Evolutionary conservation across 768 basidiomycete species (phyloP), one percentile per base, ranked within the genome.

Genomic region (Peribolospora baueri): DNA sequence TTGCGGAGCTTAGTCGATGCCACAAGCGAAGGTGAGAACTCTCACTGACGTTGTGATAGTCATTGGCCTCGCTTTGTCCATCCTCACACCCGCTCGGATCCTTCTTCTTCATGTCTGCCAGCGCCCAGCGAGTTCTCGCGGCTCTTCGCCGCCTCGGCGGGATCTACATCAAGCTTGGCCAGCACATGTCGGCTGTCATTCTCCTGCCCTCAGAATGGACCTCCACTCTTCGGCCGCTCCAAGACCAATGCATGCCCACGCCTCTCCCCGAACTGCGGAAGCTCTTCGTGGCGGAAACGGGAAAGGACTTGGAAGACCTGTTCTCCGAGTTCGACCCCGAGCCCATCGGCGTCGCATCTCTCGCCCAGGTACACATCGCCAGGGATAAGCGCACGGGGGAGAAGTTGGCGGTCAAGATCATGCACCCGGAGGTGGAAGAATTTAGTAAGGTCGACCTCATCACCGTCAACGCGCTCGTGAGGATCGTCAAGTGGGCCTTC

Each of bases 311-410:
- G 43, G 70, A 73, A 2, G 81, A 83, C 14, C 66, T 87, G 41
- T 95, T 97, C 62, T 76, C 77, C 9, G 76, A 85, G 57, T 91
- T 97, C 64, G 79, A 93, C 60, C 78, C 78, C 4, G 70, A 72
- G 13, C 93, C 93, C 5, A 84, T 97, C 48, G 93, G 93, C 3
- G 87, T 95, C 11, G 93, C 93, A 9, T 91, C 86, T 62, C 69
- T 95, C 43, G 93, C 93, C 5, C 93, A 98, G 67, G 93, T 97
- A 11, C 93, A 97, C 67, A 75, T 81, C 14, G 93, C 79, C 3
- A 75, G 68, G 10, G 78, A 84, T 58, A 75, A 76, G 52, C 71
- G 75, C 50, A 78, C 81, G 4, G 82, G 84, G 3, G 73, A 74
- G 65, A 69, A 70, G 54, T 87, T 88, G 38, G 93, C 93, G 6